Evolutionary conservation across 2,329 filamentous ascomycete species (phyloP).

Genomic region (Plenodomus biglobosus): DNA sequence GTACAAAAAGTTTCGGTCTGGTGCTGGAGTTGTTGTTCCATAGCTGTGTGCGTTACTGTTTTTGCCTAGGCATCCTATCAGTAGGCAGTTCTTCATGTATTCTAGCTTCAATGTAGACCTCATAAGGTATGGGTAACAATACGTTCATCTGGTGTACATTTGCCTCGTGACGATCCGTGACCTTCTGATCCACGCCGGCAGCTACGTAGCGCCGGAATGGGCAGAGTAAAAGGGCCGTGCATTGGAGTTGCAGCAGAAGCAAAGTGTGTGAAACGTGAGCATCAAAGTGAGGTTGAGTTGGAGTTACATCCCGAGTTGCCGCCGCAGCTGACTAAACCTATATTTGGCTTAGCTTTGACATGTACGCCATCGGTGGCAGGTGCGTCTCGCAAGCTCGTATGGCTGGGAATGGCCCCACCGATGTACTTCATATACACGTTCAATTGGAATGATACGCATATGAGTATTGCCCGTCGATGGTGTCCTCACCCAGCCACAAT

Average conservation of each 20-base stretch:
- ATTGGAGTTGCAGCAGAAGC: slow-evolving; percentile 17
- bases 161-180: neutral
- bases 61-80: slow-evolving; percentile 20
- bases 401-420: too few relatives aligned
- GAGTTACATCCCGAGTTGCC: neutral
- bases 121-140: slow-evolving; percentile 29
- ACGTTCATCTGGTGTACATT: slow-evolving; percentile 1
- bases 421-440: neutral
- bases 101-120: slow-evolving; percentile 19
- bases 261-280: slow-evolving; percentile 13
- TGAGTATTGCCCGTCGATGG: neutral
- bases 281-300: slow-evolving; percentile 11
- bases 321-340: neutral
- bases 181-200: neutral
- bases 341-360: neutral
- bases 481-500: neutral
- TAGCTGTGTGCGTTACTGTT: slow-evolving; percentile 14
- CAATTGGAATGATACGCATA: neutral
- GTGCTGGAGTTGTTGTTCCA: slow-evolving; percentile 12
- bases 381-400: neutral
- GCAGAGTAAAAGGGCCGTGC: slow-evolving; percentile 13
- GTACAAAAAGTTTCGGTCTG: slow-evolving; percentile 20
- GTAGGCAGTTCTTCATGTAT: slow-evolving; percentile 25
- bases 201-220: slow-evolving; percentile 9
- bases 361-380: neutral